Evolutionary conservation across 306 rosid genomes (phyloP).

Genomic region (Abrus pulchellus): DNA sequence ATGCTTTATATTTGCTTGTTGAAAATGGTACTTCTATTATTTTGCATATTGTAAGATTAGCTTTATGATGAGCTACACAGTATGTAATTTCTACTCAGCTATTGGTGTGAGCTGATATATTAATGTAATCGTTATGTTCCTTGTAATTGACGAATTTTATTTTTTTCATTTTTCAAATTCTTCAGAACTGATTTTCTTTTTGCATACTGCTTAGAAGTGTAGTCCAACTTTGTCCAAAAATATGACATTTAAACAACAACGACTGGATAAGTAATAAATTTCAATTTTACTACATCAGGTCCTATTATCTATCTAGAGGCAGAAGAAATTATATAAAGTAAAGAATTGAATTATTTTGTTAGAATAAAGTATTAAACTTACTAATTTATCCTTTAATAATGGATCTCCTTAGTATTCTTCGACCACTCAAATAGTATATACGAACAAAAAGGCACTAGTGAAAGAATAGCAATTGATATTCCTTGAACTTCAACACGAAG

Average conservation of each 20-base stretch:
- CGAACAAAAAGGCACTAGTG: no score
- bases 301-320: no score
- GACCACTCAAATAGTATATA: no score
- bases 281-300: not conserved
- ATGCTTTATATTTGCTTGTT: constrained; percentile 40
- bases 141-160: constrained; percentile 25
- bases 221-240: not conserved
- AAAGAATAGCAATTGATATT: no score
- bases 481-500: not conserved
- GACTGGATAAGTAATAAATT: constrained; percentile 9
- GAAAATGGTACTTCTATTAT: constrained; percentile 15
- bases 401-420: no score
- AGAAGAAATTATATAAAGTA: no score
- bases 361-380: no score
- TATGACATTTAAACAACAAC: not conserved
- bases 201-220: not conserved
- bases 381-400: no score
- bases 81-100: constrained; percentile 41
- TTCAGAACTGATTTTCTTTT: not conserved
- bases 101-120: constrained; percentile 37
- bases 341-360: no score
- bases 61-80: constrained; percentile 42
- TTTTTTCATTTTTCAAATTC: constrained; percentile 38
- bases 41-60: constrained; percentile 36
- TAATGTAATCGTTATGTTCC: constrained; percentile 22